A percentile compares a stretch with the other conserved stretches of the same genome.
Conservation (phyloP, 148 eudicot genomes). For the Vaccinium vitisidaea region DNA sequence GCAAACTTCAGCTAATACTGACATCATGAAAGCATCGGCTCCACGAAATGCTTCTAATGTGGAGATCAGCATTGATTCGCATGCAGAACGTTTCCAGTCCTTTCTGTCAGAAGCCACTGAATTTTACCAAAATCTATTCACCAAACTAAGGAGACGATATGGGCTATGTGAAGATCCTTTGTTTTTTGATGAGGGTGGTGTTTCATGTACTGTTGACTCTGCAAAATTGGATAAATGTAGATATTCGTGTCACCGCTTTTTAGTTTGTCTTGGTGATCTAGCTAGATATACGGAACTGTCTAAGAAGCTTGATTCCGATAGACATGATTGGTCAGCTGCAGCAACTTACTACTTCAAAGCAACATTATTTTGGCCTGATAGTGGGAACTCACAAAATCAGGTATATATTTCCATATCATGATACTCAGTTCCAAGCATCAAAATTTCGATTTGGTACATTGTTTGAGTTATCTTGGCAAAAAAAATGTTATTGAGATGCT, state of each 20-base stretch:
- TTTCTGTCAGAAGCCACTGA: conserved; percentile 69
- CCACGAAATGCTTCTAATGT: conserved; percentile 19
- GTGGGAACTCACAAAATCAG: conserved; percentile 99
- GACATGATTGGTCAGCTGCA: conserved; percentile 70
- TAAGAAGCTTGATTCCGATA: conserved; percentile 42
- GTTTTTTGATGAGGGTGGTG: conserved; percentile 29
- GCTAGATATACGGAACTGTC: conserved; percentile 70
- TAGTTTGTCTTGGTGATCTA: conserved; percentile 87
- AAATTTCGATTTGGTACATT: not conserved
- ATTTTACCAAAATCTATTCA: conserved; percentile 64
- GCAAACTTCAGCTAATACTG: conserved; percentile 19
- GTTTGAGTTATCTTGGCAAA: not conserved
- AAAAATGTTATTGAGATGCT: not conserved
- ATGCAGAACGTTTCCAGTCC: conserved; percentile 52
- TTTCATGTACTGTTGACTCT: conserved; percentile 34
- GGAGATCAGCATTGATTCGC: conserved; percentile 25
- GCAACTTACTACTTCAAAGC: conserved; percentile 73
- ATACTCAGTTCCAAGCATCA: conserved; percentile 1
- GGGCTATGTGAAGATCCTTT: conserved; percentile 52
- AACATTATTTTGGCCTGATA: conserved; percentile 65
- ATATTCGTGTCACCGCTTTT: conserved; percentile 68
- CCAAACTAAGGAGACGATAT: conserved; percentile 47
- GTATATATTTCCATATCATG: conserved; percentile 31
- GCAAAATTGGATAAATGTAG: conserved; percentile 45
- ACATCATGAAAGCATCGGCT: not conserved